A percentile compares a stretch with the other conserved stretches of the same genome.
Conservation (phyloP, 768 basidiomycete genomes). For the Psilocybe sp. region DNA sequence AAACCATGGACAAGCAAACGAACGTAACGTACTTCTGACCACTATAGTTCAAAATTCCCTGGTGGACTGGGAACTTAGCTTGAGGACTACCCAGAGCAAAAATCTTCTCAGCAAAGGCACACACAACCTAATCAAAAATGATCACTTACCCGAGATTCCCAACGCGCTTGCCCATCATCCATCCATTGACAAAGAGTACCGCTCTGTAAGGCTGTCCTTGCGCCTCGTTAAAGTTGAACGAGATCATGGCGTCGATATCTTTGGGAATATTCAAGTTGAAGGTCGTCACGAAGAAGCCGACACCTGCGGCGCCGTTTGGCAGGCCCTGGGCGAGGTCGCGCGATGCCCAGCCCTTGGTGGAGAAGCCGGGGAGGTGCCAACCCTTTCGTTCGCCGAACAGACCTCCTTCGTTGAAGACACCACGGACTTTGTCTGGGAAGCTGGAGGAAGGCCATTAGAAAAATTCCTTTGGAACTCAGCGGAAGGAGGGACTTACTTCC, state of each 20-base stretch:
- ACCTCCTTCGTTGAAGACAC: constrained; percentile 72
- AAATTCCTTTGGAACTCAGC: background rate
- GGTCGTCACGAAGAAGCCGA: constrained; percentile 80
- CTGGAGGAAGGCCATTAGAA: constrained; percentile 31
- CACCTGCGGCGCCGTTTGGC: constrained; percentile 55
- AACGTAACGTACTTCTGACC: constrained; percentile 58
- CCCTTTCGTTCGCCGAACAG: constrained; percentile 67
- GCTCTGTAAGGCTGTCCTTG: constrained; percentile 67
- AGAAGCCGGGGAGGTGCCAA: constrained; percentile 75
- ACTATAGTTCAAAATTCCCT: constrained; percentile 73
- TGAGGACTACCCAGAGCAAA: constrained; percentile 53
- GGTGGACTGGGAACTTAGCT: constrained; percentile 77
- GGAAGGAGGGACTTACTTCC: constrained; percentile 35
- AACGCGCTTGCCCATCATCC: constrained; percentile 86
- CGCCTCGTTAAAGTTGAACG: constrained; percentile 66
- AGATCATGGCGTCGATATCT: constrained; percentile 65
- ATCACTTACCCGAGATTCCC: constrained; percentile 59
- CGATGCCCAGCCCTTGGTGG: constrained; percentile 55
- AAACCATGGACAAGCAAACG: background rate
- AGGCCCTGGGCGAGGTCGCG: constrained; percentile 60
- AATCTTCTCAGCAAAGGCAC: no score
- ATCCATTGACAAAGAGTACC: constrained; percentile 78
- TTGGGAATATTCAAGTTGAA: constrained; percentile 60
- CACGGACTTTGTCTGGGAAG: constrained; percentile 68
- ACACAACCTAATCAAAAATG: background rate